Evolutionary conservation across 2,329 filamentous ascomycete genomes (phyloP).

Genomic region (Dactylonectria estremocensis): DNA sequence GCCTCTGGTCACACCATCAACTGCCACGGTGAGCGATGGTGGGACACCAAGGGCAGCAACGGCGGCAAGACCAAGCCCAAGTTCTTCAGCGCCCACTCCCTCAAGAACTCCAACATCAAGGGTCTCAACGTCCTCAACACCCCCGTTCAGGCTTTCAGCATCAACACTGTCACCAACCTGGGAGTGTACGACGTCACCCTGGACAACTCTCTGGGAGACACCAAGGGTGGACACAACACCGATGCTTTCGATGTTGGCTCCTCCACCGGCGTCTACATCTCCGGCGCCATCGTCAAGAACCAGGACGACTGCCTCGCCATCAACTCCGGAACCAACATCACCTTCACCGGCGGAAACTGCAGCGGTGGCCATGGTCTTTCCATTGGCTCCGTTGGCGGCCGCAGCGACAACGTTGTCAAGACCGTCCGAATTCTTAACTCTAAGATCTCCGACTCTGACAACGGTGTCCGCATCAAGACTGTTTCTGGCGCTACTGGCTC

Average conservation of each 20-base stretch:
- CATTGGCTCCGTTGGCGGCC: slow-evolving; percentile 63
- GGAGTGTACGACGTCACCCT: slow-evolving; percentile 55
- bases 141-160: slow-evolving; percentile 60
- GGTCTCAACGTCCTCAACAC: slow-evolving; percentile 59
- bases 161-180: slow-evolving; percentile 54
- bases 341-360: slow-evolving; percentile 61
- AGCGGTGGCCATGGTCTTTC: slow-evolving; percentile 61
- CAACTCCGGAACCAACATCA: slow-evolving; percentile 67
- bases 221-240: slow-evolving; percentile 64
- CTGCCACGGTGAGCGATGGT: slow-evolving; percentile 70
- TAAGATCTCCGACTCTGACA: slow-evolving; percentile 67
- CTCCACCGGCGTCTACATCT: slow-evolving; percentile 65
- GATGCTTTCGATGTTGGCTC: slow-evolving; percentile 72
- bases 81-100: slow-evolving; percentile 66
- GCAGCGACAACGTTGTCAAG: slow-evolving; percentile 67
- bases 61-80: slow-evolving; percentile 76
- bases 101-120: slow-evolving; percentile 56
- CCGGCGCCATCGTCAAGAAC: slow-evolving; percentile 69
- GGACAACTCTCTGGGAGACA: slow-evolving; percentile 57
- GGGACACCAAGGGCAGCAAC: slow-evolving; percentile 73
- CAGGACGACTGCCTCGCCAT: slow-evolving; percentile 74
- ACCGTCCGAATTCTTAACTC: slow-evolving; percentile 65
- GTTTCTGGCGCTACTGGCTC: slow-evolving; percentile 61
- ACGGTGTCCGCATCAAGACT: slow-evolving; percentile 68
- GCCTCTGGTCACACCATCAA: slow-evolving; percentile 66